Percentiles rank a stretch among this genome's conserved stretches.
Conservation (phyloP, 2,329 filamentous ascomycete species). For the Fusarium miscanthi region DNA sequence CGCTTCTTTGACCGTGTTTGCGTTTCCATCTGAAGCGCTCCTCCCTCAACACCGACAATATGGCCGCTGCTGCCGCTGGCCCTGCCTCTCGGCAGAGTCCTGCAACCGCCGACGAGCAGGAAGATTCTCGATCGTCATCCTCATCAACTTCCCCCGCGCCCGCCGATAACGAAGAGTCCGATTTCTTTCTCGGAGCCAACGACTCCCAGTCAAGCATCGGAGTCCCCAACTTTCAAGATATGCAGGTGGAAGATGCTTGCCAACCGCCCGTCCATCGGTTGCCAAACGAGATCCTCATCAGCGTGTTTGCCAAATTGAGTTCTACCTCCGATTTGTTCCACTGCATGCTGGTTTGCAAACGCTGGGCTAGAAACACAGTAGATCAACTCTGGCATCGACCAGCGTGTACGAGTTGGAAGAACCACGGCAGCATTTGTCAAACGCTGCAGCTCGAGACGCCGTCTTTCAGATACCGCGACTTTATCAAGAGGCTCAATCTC, state of each 20-base stretch:
- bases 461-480: conserved; percentile 88
- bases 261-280: conserved; percentile 84
- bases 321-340: conserved; percentile 80
- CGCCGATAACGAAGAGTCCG: conserved; percentile 88
- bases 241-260: conserved; percentile 75
- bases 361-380: conserved; percentile 92
- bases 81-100: conserved; percentile 34
- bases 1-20: conserved; percentile 3
- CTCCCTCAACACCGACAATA: conserved; percentile 22
- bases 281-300: conserved; percentile 94
- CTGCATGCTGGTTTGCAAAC: conserved; percentile 94
- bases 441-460: conserved; percentile 79
- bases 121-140: conserved; percentile 70
- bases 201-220: conserved; percentile 94
- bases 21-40: conserved; percentile 17
- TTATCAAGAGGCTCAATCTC: conserved; percentile 92
- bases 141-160: conserved; percentile 80
- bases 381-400: conserved; percentile 96
- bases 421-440: conserved; percentile 82
- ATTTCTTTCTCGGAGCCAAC: conserved; percentile 89
- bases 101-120: conserved; percentile 52
- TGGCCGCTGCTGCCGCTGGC: conserved; percentile 39
- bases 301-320: conserved; percentile 87
- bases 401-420: conserved; percentile 86
- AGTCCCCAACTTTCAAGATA: conserved; percentile 79